phyloP scores from a whole-genome alignment of 768 basidiomycete genomes.

The Panaeolus papilionaceus region DNA sequence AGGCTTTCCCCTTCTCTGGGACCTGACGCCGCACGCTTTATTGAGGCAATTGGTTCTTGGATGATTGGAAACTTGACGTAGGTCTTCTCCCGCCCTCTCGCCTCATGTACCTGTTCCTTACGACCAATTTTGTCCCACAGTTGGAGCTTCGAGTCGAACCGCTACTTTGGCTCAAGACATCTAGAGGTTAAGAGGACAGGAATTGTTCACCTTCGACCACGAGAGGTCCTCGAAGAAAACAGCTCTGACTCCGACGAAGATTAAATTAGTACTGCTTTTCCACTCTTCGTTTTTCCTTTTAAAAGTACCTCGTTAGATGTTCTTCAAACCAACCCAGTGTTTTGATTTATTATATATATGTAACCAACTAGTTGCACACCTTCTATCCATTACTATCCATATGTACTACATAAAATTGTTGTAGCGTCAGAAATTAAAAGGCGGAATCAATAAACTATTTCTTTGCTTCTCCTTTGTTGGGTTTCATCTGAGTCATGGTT shows the following conservation, averaged over 20 bases:
- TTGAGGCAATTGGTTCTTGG: conserved; percentile 65
- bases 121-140: conserved; percentile 32
- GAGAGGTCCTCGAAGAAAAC: conserved; percentile 39
- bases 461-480: not conserved
- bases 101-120: conserved; percentile 23
- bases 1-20: conserved; percentile 60
- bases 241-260: conserved; percentile 44
- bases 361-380: conserved; percentile 3
- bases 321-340: not conserved
- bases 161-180: conserved; percentile 68
- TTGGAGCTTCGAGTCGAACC: conserved; percentile 74
- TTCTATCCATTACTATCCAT: conserved; percentile 2
- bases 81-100: conserved; percentile 15
- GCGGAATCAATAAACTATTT: not conserved
- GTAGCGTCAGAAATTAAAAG: conserved; percentile 1
- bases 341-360: conserved; percentile 18
- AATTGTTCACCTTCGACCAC: conserved; percentile 50
- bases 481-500: conserved; percentile 3
- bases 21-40: conserved; percentile 54
- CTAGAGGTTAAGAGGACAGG: conserved; percentile 56
- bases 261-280: conserved; percentile 24
- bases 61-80: conserved; percentile 65
- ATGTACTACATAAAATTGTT: conserved; percentile 8
- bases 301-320: conserved; percentile 4
- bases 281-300: conserved; percentile 10